Percentiles rank a stretch among this genome's conserved stretches.
Conservation (phyloP, 148 eudicot species). For the Heliamphora exappendiculata region DNA sequence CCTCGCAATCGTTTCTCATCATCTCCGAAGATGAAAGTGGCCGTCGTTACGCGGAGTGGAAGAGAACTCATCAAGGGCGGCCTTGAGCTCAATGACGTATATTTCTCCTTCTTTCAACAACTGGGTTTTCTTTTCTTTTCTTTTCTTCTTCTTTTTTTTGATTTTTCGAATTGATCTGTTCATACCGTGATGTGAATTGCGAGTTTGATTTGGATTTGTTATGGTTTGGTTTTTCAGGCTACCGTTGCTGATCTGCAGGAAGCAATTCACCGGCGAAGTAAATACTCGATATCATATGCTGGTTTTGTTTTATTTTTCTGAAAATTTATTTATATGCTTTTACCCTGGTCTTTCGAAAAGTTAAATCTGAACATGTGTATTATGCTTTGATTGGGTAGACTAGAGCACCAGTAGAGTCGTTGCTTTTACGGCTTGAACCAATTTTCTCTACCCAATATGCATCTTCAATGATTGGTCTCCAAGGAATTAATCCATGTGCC, state of each 20-base stretch:
- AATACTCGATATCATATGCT: conserved; percentile 16
- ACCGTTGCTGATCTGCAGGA: conserved; percentile 93
- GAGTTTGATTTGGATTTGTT: neutral
- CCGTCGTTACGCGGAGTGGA: conserved; percentile 70
- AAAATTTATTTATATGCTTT: neutral
- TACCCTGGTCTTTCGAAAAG: neutral
- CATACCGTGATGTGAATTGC: neutral
- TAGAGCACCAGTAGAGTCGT: neutral
- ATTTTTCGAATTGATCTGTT: neutral
- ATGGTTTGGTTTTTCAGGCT: conserved; percentile 34
- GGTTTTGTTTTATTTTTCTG: neutral
- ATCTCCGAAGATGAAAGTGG: conserved; percentile 56
- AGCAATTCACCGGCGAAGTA: conserved; percentile 72
- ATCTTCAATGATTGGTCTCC: too few species aligned
- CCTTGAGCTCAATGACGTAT: conserved; percentile 71
- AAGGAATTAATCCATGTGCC: too few species aligned
- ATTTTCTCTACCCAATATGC: too few species aligned
- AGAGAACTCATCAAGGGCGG: conserved; percentile 75
- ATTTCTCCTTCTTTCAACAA: conserved; percentile 17
- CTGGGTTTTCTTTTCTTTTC: conserved; percentile 7
- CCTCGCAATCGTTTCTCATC: neutral
- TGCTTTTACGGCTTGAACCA: neutral
- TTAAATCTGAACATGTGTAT: too few species aligned
- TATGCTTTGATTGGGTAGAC: neutral
- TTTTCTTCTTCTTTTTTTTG: conserved; percentile 2